phyloP scores from a whole-genome alignment of 371 early-diverging fungal species.

The Gilbertella persicaria region DNA sequence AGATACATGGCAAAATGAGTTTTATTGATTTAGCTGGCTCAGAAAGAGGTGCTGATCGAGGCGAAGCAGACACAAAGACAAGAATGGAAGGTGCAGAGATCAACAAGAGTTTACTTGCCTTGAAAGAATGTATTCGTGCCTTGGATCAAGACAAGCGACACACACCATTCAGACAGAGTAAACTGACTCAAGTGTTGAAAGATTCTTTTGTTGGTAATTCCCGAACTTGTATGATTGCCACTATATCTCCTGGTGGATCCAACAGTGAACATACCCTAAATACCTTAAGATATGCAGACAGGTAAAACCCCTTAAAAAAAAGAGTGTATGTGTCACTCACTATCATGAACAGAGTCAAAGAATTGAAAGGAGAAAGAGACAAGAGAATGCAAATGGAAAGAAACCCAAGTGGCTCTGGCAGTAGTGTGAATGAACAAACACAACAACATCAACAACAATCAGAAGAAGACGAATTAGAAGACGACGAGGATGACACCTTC shows the following conservation, averaged over 20 bases:
- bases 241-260: constrained; percentile 86
- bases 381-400: constrained; percentile 11
- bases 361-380: constrained; percentile 72
- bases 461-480: constrained; percentile 18
- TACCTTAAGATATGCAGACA: constrained; percentile 97
- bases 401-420: constrained; percentile 15
- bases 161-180: constrained; percentile 95
- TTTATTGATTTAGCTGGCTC: constrained; percentile 99
- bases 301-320: too few relatives aligned
- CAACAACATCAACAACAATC: neutral
- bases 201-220: constrained; percentile 97
- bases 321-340: too few relatives aligned
- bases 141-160: constrained; percentile 90
- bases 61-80: constrained; percentile 87
- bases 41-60: constrained; percentile 99
- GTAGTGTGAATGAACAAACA: constrained; percentile 2
- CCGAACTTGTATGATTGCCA: constrained; percentile 95
- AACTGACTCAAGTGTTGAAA: constrained; percentile 93
- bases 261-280: constrained; percentile 97
- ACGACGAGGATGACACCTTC: constrained; percentile 27
- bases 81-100: constrained; percentile 97
- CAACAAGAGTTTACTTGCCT: constrained; percentile 94
- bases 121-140: constrained; percentile 97
- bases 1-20: constrained; percentile 81
- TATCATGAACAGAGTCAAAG: constrained; percentile 90